These are phyloP conservation scores for Zygoascus hellenicus DNA, from an alignment of 1,139 yeast species.

Conservation along the genomic window DNA sequence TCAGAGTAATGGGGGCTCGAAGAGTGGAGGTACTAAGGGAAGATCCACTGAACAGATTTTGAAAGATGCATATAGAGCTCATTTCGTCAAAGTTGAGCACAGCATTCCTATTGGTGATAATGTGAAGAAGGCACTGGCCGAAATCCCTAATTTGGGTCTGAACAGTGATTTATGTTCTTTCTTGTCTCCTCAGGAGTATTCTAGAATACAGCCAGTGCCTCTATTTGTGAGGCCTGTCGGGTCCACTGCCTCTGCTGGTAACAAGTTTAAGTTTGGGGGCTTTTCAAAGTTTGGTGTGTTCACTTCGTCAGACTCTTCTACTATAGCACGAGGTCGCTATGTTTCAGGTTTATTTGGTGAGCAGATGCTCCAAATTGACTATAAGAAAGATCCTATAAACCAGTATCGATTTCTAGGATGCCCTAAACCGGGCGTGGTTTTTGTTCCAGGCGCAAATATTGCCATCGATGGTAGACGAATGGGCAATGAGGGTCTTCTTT, in stretches of 20 bases:
- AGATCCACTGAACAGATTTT: constrained; percentile 11
- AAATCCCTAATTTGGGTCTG: constrained; percentile 17
- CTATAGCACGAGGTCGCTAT: constrained; percentile 46
- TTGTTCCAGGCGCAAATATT: constrained; percentile 48
- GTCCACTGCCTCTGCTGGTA: constrained; percentile 42
- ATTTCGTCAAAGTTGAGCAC: constrained; percentile 19
- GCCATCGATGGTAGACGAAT: constrained; percentile 72
- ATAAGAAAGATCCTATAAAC: constrained; percentile 59
- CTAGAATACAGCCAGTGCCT: constrained; percentile 23
- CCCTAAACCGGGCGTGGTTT: constrained; percentile 71
- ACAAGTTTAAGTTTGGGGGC: constrained; percentile 64
- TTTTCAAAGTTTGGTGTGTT: constrained; percentile 65
- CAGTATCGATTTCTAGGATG: constrained; percentile 81
- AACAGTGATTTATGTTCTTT: constrained; percentile 20
- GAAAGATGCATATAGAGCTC: constrained; percentile 19
- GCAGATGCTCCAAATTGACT: constrained; percentile 55
- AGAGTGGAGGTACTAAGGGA: constrained; percentile 7
- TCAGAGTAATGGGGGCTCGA: neutral
- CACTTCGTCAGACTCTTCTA: constrained; percentile 26
- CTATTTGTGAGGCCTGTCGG: constrained; percentile 31
- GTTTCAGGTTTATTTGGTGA: constrained; percentile 72
- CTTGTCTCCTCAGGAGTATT: constrained; percentile 24
- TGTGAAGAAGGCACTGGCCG: constrained; percentile 12
- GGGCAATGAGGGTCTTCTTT: constrained; percentile 72
- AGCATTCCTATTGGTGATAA: constrained; percentile 9